phyloP scores from a whole-genome alignment of 495 filamentous ascomycete genomes.

The Xylaria curta region DNA sequence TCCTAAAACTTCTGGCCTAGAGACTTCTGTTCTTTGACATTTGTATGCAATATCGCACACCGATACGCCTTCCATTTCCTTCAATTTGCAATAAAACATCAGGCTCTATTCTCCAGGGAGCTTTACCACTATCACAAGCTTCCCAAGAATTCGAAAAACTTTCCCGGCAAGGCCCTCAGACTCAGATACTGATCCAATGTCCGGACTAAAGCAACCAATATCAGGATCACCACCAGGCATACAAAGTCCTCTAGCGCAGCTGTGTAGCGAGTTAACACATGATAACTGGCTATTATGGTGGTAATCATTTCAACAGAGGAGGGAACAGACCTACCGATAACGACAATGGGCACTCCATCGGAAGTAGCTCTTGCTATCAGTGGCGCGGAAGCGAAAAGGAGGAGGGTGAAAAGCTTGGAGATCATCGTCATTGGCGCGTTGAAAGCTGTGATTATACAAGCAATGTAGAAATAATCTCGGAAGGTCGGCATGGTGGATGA shows the following conservation, averaged over 20 bases:
- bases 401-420: background rate
- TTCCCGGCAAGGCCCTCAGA: background rate
- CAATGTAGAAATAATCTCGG: background rate
- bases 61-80: background rate
- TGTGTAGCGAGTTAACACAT: background rate
- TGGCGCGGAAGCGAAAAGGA: background rate
- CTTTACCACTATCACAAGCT: background rate
- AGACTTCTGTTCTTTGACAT: no score
- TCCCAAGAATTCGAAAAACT: background rate
- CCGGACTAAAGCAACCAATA: background rate
- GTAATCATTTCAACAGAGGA: background rate
- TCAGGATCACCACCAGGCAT: background rate
- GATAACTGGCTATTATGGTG: background rate
- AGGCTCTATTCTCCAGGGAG: background rate
- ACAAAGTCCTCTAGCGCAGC: background rate
- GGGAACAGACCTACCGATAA: background rate
- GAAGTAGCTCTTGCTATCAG: conserved; percentile 7
- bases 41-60: background rate
- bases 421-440: background rate
- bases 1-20: no score
- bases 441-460: background rate
- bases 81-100: no score
- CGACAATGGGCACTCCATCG: background rate
- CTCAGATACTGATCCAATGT: background rate
- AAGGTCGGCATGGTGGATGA: background rate